Base-by-base conservation (phyloP, 768 basidiomycete genomes). In the Suillus decipiens region DNA sequence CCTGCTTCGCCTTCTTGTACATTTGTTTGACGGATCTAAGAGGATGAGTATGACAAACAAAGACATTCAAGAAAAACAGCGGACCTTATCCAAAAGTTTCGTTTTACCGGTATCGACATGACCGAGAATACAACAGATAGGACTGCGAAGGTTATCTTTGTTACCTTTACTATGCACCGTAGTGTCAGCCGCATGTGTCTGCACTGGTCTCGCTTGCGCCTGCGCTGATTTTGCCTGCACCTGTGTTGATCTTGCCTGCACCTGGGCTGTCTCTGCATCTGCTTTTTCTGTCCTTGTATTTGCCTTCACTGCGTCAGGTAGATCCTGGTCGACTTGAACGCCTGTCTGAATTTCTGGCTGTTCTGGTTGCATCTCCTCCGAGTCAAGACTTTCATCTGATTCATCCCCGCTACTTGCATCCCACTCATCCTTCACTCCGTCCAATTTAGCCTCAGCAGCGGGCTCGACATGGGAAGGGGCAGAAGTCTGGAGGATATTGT, bases 21-120 rank as follows among this genome's bases (percentile, higher is more conserved):
- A 68, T 98, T 98, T 5, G 96, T 99, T 89, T 99, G 96, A 68
- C 97, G 95, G 74, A 99, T 99, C 95, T 97, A 67, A 60, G 42
- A 22, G 8, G 51, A 37, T 34, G 33, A 61, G 34, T 42, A 47
- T 65, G 62, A 64, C 65, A 64, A 57, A 39, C 17, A 22, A 42
- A 11, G 14, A 14, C 28, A 57, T 53, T 24, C 33, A 31, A 56
- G 61, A 19, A 39, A 53, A 66, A 11, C 47, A 41, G 69, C 82
- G 60, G 60, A 93, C 95, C 85, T 98, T 99, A 76, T 99, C 97
- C 69, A 99, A 77, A 43, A 99, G 80, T 77, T 97, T 98, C 15
- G 97, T 99, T 79, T 99, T 99, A 64, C 97, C 97, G 5, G 96
- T 98, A 82, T 99, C 97, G 84, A 99, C 97, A 75, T 99, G 97